These are phyloP conservation scores for Heracleum sosnowskyi DNA, from an alignment of 129 eudicot genomes.

Conservation along the genomic window DNA sequence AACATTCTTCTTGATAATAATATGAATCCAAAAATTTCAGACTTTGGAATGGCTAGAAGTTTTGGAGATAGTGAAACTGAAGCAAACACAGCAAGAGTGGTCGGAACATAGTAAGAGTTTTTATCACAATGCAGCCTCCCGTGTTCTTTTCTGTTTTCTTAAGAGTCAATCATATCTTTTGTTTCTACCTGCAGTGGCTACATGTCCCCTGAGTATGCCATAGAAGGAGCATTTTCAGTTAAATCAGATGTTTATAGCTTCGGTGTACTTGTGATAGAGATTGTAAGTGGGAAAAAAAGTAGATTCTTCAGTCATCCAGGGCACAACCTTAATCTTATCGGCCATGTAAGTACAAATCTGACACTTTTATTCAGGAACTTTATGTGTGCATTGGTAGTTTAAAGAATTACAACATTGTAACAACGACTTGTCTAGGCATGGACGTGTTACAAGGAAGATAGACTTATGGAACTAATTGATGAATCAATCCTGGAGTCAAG, in stretches of 20 bases:
- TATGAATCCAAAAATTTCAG: background rate
- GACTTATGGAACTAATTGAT: conserved; percentile 31
- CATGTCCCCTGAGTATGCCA: conserved; percentile 45
- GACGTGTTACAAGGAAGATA: conserved; percentile 28
- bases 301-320: conserved; percentile 24
- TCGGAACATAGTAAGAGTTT: background rate
- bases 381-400: background rate
- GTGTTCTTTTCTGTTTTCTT: background rate
- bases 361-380: background rate
- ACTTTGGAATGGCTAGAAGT: background rate
- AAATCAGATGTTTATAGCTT: conserved; percentile 54
- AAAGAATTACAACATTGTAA: background rate
- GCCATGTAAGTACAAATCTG: conserved; percentile 39
- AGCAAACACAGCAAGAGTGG: conserved; percentile 1
- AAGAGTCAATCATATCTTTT: background rate
- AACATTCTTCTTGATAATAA: background rate
- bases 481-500: conserved; percentile 9
- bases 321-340: conserved; percentile 39
- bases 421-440: conserved; percentile 29
- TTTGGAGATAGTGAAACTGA: background rate
- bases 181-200: conserved; percentile 30
- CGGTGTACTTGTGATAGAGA: conserved; percentile 44
- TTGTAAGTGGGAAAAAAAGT: conserved; percentile 34
- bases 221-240: conserved; percentile 42
- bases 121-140: background rate